Conservation (phyloP, 2,329 filamentous ascomycete species). For the Acephala macrosclerotiorum region DNA sequence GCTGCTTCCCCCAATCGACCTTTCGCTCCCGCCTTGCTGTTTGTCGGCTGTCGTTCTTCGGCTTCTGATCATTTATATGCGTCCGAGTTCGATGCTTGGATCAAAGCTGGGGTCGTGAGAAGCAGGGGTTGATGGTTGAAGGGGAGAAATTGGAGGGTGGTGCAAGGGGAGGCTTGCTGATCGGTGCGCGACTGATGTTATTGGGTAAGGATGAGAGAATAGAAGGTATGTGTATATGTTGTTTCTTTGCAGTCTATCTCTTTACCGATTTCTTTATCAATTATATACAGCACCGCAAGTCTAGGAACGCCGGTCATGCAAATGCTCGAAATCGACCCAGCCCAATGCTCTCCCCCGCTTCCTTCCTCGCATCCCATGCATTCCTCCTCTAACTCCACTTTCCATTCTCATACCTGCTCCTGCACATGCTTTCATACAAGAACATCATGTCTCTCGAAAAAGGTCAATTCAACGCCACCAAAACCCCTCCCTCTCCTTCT, state of each 20-base stretch:
- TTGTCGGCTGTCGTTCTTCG: slow-evolving; percentile 14
- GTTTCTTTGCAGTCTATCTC: slow-evolving; percentile 6
- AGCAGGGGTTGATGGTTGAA: background rate
- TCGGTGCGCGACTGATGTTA: slow-evolving; percentile 8
- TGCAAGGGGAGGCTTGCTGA: slow-evolving; percentile 4
- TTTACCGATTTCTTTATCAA: background rate
- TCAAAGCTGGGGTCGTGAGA: slow-evolving; percentile 11
- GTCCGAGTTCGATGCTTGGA: slow-evolving; percentile 18
- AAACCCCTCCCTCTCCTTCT: slow-evolving; percentile 11
- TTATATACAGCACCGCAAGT: background rate
- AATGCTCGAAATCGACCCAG: background rate
- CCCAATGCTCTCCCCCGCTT: background rate
- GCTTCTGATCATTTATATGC: slow-evolving; percentile 37
- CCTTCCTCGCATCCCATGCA: background rate
- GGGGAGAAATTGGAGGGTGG: background rate
- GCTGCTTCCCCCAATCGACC: slow-evolving; percentile 25
- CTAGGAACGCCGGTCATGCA: background rate
- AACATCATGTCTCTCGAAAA: too few relatives aligned
- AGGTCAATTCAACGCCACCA: background rate
- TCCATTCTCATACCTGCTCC: background rate
- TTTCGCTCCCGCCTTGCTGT: slow-evolving; percentile 10
- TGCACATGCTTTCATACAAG: background rate
- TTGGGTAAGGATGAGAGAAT: background rate
- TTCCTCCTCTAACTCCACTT: background rate
- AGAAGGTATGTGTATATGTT: background rate